Base-by-base conservation (phyloP, 2,329 filamentous ascomycete species). In the Fusarium albosuccineum region DNA sequence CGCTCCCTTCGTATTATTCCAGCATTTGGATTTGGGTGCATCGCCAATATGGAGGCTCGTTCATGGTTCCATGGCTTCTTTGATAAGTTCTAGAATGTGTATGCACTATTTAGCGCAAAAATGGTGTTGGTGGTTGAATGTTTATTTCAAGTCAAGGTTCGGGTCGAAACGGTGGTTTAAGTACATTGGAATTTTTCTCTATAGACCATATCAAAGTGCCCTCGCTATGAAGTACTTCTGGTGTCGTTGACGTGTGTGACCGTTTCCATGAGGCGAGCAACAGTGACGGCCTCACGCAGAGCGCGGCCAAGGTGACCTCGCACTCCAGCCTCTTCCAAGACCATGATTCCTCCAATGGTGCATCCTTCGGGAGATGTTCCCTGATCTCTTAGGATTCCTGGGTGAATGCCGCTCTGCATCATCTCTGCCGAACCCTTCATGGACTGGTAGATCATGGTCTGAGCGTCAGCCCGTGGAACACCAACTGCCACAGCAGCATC, bases 401-500 rank as follows among this genome's bases (percentile, higher is more conserved):
- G 86, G 67, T 88, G 86, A 66, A 87, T 81, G 1, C 86, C 86
- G 45, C 71, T 75, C 30, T 78, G 81, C 37, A 88, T 76, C 40
- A 89, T 81, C 55, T 81, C 82, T 0, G 86, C 85, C 0, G 86
- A 86, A 1, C 87, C 87, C 48, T 81, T 78, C 83, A 88, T 87
- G 2, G 84, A 85, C 75, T 89, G 87, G 11, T 85, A 84, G 59
- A 86, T 85, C 84, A 89, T 89, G 4, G 82, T 75, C 62, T 86
- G 83, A 0, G 87, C 87, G 66, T 85, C 81, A 3, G 82, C 82
- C 10, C 86, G 74, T 0, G 86, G 86, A 14, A 90, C 71, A 0
- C 87, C 87, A 76, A 88, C 87, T 0, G 87, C 86, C 1, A 89
- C 86, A 0, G 83, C 85, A 0, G 86, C 87, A 60, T 89, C 87